Base-by-base conservation (phyloP, 2,329 filamentous ascomycete genomes). In the Pezicula rhizophila region DNA sequence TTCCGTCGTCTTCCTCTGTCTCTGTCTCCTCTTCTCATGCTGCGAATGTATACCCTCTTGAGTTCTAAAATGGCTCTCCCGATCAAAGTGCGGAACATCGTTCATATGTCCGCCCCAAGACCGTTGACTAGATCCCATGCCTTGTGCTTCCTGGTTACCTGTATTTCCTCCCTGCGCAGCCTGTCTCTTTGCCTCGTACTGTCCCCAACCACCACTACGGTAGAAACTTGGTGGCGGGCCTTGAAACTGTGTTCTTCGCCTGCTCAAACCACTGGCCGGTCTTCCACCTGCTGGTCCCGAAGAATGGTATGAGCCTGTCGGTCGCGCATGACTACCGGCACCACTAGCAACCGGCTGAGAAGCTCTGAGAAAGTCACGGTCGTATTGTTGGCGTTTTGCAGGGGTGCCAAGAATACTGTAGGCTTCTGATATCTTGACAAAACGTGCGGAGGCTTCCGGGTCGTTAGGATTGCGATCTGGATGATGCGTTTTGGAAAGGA, bases 201-300 rank as follows among this genome's bases (percentile, higher is more conserved):
- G 66, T 42, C 87, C 88, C 78, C 89, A 95, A 3, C 87, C 89
- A 4, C 89, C 90, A 52, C 78, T 83, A 15, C 84, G 78, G 68
- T 89, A 96, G 71, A 96, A 97, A 55, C 82, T 88, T 0, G 92
- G 91, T 45, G 93, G 91, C 3, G 93, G 92, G 0, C 92, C 92
- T 17, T 79, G 80, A 67, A 95, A 96, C 4, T 84, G 76, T 2
- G 82, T 80, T 2, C 89, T 76, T 20, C 92, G 79, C 37, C 85
- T 79, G 64, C 84, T 90, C 28, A 99, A 72, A 0, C 93, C 93
- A 1, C 82, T 89, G 0, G 93, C 82, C 0, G 91, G 83, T 0
- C 93, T 80, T 1, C 85, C 82, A 45, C 89, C 89, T 2, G 84
- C 84, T 0, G 82, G 85, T 46, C 74, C 70, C 14, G 71, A 70